These are phyloP conservation scores for Psidium guajava DNA, from an alignment of 345 rosid species.

Conservation along the genomic window DNA sequence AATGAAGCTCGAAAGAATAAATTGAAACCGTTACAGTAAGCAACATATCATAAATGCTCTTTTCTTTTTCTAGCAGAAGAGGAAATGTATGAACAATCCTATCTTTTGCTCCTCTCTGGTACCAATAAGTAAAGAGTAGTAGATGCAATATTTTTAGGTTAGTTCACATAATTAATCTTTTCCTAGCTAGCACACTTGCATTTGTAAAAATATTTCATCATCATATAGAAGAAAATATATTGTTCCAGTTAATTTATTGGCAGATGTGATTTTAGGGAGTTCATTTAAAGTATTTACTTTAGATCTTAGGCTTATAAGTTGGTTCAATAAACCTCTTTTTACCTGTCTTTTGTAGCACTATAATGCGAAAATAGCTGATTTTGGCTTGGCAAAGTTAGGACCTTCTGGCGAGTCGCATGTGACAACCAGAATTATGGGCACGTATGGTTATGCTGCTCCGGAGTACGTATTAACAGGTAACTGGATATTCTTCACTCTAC, in stretches of 20 bases:
- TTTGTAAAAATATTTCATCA: background rate
- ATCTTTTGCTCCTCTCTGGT: background rate
- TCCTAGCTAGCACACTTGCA: background rate
- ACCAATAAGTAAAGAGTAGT: background rate
- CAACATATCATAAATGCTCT: background rate
- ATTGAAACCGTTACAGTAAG: background rate
- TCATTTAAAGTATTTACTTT: background rate
- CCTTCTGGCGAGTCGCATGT: slow-evolving; percentile 11
- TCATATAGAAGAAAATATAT: background rate
- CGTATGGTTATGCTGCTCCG: slow-evolving; percentile 11
- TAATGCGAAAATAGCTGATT: slow-evolving; percentile 14
- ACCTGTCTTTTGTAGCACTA: background rate
- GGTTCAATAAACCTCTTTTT: background rate
- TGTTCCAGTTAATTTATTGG: background rate
- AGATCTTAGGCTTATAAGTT: background rate
- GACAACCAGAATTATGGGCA: slow-evolving; percentile 13
- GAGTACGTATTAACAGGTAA: slow-evolving; percentile 14
- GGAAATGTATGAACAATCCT: background rate
- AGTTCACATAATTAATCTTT: background rate
- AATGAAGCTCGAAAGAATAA: background rate
- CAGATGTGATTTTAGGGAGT: background rate
- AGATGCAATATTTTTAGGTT: background rate
- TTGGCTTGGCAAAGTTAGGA: slow-evolving; percentile 17
- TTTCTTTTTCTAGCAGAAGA: background rate
- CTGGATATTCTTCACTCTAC: background rate